These are phyloP conservation scores for Eutrema japonicum DNA, from an alignment of 345 rosid genomes.

Conservation along the genomic window DNA sequence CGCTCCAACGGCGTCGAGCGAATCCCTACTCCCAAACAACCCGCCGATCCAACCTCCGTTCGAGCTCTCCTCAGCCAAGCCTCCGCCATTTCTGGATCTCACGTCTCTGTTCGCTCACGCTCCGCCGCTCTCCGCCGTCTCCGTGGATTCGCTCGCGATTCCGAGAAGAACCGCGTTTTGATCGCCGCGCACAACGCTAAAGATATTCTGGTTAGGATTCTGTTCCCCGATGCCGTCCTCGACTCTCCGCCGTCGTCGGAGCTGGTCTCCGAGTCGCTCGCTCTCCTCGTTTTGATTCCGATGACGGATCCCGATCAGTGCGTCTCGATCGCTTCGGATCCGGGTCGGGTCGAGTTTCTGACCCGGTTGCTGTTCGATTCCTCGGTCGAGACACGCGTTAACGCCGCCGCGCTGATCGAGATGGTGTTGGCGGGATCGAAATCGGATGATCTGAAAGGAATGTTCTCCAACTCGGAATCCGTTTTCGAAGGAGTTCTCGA, in stretches of 20 bases:
- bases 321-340: constrained; percentile 51
- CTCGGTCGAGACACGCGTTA: constrained; percentile 66
- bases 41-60: constrained; percentile 78
- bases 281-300: constrained; percentile 66
- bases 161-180: constrained; percentile 72
- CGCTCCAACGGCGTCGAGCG: constrained; percentile 71
- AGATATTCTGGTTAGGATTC: constrained; percentile 45
- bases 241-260: constrained; percentile 43
- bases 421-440: constrained; percentile 63
- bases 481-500: constrained; percentile 73
- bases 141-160: constrained; percentile 82
- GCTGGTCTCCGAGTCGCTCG: constrained; percentile 62
- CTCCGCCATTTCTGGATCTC: constrained; percentile 44
- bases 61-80: constrained; percentile 65
- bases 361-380: constrained; percentile 62
- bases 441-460: constrained; percentile 60
- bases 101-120: constrained; percentile 52
- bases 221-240: constrained; percentile 48
- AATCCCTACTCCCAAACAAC: constrained; percentile 95
- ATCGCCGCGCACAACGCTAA: constrained; percentile 63
- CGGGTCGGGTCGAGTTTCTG: constrained; percentile 49
- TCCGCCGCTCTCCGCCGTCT: constrained; percentile 77
- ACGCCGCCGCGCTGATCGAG: constrained; percentile 81
- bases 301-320: constrained; percentile 53
- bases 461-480: constrained; percentile 53